phyloP scores from a whole-genome alignment of 2,329 filamentous ascomycete genomes.

The Ascochyta koolunga region DNA sequence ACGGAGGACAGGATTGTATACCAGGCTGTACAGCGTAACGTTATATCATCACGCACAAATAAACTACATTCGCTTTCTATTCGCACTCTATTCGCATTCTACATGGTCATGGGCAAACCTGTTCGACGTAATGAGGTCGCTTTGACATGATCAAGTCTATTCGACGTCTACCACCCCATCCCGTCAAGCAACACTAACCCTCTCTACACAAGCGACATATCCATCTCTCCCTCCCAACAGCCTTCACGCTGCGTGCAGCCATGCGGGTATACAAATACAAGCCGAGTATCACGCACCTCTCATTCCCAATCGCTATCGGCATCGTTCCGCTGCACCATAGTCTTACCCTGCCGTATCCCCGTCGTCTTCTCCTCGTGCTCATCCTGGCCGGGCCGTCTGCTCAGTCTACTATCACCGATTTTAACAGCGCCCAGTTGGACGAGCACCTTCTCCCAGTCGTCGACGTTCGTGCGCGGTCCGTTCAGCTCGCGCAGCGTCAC shows the following conservation, averaged over 20 bases:
- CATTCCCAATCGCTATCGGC: conserved; percentile 65
- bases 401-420: conserved; percentile 77
- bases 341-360: conserved; percentile 55
- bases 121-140: too few species aligned
- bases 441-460: conserved; percentile 78
- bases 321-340: conserved; percentile 56
- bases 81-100: too few species aligned
- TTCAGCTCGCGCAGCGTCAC: conserved; percentile 84
- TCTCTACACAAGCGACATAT: too few species aligned
- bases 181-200: too few species aligned
- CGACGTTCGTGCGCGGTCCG: conserved; percentile 55
- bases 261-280: too few species aligned
- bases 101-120: too few species aligned
- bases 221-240: too few species aligned
- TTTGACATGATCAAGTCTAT: too few species aligned
- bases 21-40: neutral
- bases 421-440: conserved; percentile 82
- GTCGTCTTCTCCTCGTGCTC: conserved; percentile 59
- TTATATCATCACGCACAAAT: neutral
- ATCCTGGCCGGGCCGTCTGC: conserved; percentile 61
- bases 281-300: too few species aligned
- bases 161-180: too few species aligned
- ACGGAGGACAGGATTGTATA: neutral
- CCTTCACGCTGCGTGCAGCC: neutral
- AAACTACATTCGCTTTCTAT: neutral